Base-by-base conservation (phyloP, 106 monocot species). In the Cymbidium sinense region DNA sequence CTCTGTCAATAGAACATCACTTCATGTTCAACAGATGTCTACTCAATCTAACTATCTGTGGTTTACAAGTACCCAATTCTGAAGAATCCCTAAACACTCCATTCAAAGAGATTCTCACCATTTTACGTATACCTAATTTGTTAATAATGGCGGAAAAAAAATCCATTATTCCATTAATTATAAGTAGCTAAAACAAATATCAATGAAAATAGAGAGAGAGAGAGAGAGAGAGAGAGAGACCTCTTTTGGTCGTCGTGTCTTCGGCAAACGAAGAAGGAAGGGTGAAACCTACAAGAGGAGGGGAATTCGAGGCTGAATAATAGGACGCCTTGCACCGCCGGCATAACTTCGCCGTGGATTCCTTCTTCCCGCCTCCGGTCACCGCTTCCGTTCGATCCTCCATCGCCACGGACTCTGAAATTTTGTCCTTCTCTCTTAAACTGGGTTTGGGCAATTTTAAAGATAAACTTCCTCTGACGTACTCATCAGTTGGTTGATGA, bases 181-280 rank as follows among this genome's bases (percentile, higher is more conserved):
- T 21, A 34, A 18, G 51, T 17, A 33, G 54, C 11, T 21, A 73
- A 75, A 75, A 13, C 47, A 13, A 47, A 47, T 15, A 47, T 47
- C 17, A 18, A 47, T 47, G 47, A 50, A 6, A 25, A 47, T n/a
- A 74, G 23, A 44, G 9, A 25, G 21, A 36, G 13, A 21, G 25
- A 50, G 35, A 5, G 30, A 13, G 55, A 5, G 20, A 31, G 27
- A 27, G 50, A 17, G 3, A 52, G 23, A 21, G 25, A 96, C 96
- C 98, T 98, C 82, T 89, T 92, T 82, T 92, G 98, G 64, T 98
- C 94, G 83, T 98, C 98, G 86, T 94, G 94, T 43, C 94, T 64
- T 19, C 94, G 83, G 82, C 84, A 98, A 79, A 98, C 92, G 87
- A 94, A 98, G 92, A 94, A 98, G 73, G 98, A 98, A 79, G 91